Conservation (phyloP, 2,329 filamentous ascomycete genomes). For the Massarina eburnea region DNA sequence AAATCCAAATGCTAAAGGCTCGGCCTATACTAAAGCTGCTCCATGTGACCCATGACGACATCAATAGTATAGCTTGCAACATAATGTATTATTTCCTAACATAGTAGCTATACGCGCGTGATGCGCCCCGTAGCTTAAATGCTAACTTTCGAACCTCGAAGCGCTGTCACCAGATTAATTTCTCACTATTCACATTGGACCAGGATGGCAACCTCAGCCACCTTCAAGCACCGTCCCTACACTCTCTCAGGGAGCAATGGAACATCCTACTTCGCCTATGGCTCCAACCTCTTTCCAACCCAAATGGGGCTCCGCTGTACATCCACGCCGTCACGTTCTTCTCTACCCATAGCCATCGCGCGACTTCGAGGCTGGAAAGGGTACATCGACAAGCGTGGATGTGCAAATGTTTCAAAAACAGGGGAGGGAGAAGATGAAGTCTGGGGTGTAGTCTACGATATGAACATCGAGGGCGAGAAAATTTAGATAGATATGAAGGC, state of each 20-base stretch:
- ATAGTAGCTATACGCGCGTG: too few relatives aligned
- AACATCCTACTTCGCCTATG: constrained; percentile 7
- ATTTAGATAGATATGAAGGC: constrained; percentile 3
- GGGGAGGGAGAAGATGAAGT: not conserved
- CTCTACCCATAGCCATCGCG: constrained; percentile 2
- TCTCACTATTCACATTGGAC: too few relatives aligned
- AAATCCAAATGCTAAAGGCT: too few relatives aligned
- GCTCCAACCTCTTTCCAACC: constrained; percentile 5
- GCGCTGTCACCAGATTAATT: too few relatives aligned
- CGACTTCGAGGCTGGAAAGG: constrained; percentile 2
- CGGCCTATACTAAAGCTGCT: not conserved
- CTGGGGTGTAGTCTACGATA: constrained; percentile 5
- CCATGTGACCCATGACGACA: not conserved
- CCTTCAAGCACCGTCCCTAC: not conserved
- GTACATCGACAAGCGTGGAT: constrained; percentile 3
- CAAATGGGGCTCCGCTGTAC: constrained; percentile 4
- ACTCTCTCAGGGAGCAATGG: not conserved
- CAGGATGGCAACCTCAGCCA: not conserved
- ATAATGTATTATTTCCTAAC: too few relatives aligned
- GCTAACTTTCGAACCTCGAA: too few relatives aligned
- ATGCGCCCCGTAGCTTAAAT: too few relatives aligned
- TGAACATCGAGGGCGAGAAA: constrained; percentile 1
- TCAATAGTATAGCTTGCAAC: not conserved
- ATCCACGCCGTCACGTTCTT: not conserved
- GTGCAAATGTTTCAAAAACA: constrained; percentile 1